Conservation (phyloP, 768 basidiomycete genomes). For the Lepiota brunneoincarnata region DNA sequence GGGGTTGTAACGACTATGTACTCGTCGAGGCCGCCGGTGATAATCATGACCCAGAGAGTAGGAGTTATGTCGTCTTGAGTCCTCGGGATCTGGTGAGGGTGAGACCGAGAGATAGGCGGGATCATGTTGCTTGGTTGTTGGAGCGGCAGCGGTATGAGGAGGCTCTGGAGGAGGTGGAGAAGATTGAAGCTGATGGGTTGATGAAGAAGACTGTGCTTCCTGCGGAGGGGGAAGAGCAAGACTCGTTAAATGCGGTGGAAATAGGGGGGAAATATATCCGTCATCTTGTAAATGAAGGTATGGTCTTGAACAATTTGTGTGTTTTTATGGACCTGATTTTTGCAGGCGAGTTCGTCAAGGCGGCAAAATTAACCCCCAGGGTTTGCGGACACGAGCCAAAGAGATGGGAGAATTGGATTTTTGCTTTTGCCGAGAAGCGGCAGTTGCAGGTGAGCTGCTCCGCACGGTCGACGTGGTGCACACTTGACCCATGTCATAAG, state of each 20-base stretch:
- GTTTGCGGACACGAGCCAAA: conserved; percentile 78
- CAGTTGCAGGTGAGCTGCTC: conserved; percentile 64
- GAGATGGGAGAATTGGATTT: conserved; percentile 97
- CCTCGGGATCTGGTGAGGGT: conserved; percentile 87
- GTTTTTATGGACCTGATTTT: not conserved
- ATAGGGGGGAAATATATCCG: conserved; percentile 89
- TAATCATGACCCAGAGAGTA: conserved; percentile 30
- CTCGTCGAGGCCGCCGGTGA: conserved; percentile 52
- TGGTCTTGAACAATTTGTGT: conserved; percentile 14
- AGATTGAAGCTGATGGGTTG: conserved; percentile 42
- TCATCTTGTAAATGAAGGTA: conserved; percentile 81
- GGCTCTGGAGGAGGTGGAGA: conserved; percentile 79
- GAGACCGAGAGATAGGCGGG: conserved; percentile 81
- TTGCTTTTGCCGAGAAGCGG: conserved; percentile 78
- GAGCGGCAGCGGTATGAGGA: conserved; percentile 86
- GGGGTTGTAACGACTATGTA: conserved; percentile 91
- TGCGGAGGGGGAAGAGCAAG: conserved; percentile 30
- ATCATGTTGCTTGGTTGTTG: conserved; percentile 91
- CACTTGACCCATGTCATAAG: conserved; percentile 31
- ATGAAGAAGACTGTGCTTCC: conserved; percentile 19
- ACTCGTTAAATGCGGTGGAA: conserved; percentile 50
- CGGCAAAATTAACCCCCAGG: conserved; percentile 79
- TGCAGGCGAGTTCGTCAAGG: conserved; percentile 61
- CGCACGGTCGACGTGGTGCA: not conserved
- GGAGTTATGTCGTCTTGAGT: conserved; percentile 80